A percentile compares a stretch with the other conserved stretches of the same genome.
phyloP scores from a whole-genome alignment of 1,139 yeast species.

The Barnettozyma hawaiiensis region DNA sequence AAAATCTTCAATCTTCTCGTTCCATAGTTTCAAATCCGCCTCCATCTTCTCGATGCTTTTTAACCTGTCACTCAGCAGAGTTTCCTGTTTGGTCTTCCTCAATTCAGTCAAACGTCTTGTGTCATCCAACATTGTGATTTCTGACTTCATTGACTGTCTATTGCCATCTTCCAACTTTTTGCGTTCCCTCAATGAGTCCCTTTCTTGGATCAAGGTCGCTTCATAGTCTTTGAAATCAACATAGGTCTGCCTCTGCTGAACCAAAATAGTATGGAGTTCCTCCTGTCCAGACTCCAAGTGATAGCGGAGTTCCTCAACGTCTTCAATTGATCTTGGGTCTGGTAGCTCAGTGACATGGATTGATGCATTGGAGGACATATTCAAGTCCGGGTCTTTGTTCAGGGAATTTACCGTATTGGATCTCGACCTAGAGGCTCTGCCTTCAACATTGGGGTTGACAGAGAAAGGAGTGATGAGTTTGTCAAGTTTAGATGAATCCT shows the following conservation, averaged over 20 bases:
- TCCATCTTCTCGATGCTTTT: slow-evolving; percentile 30
- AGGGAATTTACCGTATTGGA: slow-evolving; percentile 30
- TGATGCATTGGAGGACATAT: slow-evolving; percentile 13
- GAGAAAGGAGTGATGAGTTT: slow-evolving; percentile 13
- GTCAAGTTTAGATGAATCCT: slow-evolving; percentile 20
- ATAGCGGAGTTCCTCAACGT: slow-evolving; percentile 45
- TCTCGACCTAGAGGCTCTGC: slow-evolving; percentile 27
- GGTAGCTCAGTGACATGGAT: slow-evolving; percentile 14
- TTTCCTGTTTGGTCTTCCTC: slow-evolving; percentile 29
- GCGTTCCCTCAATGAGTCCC: slow-evolving; percentile 38
- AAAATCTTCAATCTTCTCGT: slow-evolving; percentile 24
- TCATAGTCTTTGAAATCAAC: slow-evolving; percentile 40
- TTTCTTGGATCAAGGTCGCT: slow-evolving; percentile 33
- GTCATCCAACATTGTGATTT: slow-evolving; percentile 44
- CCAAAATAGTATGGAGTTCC: slow-evolving; percentile 40
- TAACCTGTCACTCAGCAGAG: slow-evolving; percentile 24
- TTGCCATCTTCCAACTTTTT: slow-evolving; percentile 45
- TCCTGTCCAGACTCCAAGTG: slow-evolving; percentile 45
- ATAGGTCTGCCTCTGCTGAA: slow-evolving; percentile 35
- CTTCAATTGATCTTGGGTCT: slow-evolving; percentile 27
- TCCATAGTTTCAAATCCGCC: slow-evolving; percentile 30
- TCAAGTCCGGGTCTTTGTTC: slow-evolving; percentile 8
- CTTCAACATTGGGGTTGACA: slow-evolving; percentile 11
- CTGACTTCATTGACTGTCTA: slow-evolving; percentile 42
- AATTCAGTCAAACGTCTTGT: slow-evolving; percentile 30